phyloP scores from a whole-genome alignment of 441 rosid species.

The Croton setiger region DNA sequence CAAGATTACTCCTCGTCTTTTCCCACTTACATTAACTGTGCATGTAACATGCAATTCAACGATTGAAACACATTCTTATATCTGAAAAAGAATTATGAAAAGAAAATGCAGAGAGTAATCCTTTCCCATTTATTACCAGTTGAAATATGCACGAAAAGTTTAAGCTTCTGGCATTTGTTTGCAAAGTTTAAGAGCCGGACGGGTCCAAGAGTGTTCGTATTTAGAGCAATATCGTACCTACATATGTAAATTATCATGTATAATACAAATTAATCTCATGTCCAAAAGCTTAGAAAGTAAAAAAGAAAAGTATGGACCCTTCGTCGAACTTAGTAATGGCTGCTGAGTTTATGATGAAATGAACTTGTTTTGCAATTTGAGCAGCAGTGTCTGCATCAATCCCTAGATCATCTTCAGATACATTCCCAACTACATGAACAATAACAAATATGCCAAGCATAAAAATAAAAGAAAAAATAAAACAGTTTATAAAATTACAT shows the following conservation, averaged over 20 bases:
- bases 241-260: too few species aligned
- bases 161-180: conserved; percentile 31
- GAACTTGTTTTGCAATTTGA: conserved; percentile 19
- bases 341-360: conserved; percentile 26
- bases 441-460: too few species aligned
- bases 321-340: conserved; percentile 23
- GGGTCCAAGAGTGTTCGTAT: conserved; percentile 32
- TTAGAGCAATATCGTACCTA: conserved; percentile 32
- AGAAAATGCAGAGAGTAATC: too few species aligned
- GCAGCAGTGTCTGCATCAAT: conserved; percentile 4
- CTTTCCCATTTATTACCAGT: conserved; percentile 23
- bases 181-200: conserved; percentile 27
- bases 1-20: conserved; percentile 24
- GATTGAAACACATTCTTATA: too few species aligned
- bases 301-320: conserved; percentile 1
- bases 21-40: conserved; percentile 39
- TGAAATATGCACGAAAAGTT: conserved; percentile 32
- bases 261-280: too few species aligned
- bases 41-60: too few species aligned
- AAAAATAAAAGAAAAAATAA: too few species aligned
- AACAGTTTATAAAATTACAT: too few species aligned
- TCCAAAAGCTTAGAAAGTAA: too few species aligned
- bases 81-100: too few species aligned
- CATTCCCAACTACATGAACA: too few species aligned
- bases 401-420: conserved; percentile 19